Conservation (phyloP, 2,329 filamentous ascomycete species). For the Huntiella omanensis region DNA sequence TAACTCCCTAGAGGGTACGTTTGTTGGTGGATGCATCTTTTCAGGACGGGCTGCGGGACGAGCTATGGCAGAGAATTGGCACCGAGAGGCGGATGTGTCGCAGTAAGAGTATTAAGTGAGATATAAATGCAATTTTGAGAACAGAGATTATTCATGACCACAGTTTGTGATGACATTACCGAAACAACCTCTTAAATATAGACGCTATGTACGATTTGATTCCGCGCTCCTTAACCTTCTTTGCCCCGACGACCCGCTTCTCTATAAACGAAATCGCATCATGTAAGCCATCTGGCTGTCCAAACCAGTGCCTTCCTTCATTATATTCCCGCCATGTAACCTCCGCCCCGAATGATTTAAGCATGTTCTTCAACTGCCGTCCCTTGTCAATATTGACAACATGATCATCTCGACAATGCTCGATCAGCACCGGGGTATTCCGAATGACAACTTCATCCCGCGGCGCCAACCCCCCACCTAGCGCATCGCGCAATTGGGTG, state of each 20-base stretch:
- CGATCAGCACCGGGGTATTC: not conserved
- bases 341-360: not conserved
- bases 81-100: not conserved
- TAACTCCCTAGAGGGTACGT: constrained; percentile 42
- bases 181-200: not conserved
- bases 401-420: not conserved
- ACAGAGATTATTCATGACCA: not conserved
- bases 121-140: not conserved
- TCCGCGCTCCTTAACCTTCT: not conserved
- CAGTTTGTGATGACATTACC: not conserved
- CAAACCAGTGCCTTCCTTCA: not conserved
- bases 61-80: constrained; percentile 30
- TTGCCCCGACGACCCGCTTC: not conserved
- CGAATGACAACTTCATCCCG: not conserved
- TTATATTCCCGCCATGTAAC: not conserved
- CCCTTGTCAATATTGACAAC: not conserved
- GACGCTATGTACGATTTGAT: not conserved
- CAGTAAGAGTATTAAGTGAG: not conserved
- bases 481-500: not conserved
- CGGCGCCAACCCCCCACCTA: not conserved
- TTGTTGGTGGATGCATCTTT: constrained; percentile 44
- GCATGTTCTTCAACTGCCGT: not conserved
- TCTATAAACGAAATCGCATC: constrained; percentile 1
- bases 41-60: constrained; percentile 37
- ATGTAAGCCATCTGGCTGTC: not conserved